A percentile compares a stretch with the other conserved stretches of the same genome.
phyloP scores from a whole-genome alignment of 192 early-diverging fungal species.

The Spinellus fusiger region DNA sequence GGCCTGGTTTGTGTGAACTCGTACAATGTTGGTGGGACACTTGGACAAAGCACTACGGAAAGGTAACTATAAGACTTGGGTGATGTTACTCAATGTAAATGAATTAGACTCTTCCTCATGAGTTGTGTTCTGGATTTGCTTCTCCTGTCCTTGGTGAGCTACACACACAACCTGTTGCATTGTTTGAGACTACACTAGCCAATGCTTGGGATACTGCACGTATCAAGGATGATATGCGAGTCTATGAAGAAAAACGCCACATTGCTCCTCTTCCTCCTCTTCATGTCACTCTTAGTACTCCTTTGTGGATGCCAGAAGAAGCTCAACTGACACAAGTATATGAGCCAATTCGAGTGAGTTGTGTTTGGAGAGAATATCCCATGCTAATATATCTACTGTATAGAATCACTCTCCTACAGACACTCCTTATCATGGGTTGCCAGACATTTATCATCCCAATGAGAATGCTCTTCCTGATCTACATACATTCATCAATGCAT shows the following conservation, averaged over 20 bases:
- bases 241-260: neutral
- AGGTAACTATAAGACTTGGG: conserved; percentile 6
- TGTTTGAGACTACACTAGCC: neutral
- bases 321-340: neutral
- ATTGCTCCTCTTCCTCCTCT: conserved; percentile 7
- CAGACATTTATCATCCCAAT: neutral
- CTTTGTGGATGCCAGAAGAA: neutral
- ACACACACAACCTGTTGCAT: conserved; percentile 6
- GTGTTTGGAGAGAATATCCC: too few species aligned
- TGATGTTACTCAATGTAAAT: neutral
- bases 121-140: neutral
- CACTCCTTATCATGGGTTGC: neutral
- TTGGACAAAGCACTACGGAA: conserved; percentile 49
- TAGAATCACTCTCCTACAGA: neutral
- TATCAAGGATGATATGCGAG: neutral
- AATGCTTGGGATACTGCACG: conserved; percentile 12
- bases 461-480: conserved; percentile 9
- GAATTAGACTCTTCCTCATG: conserved; percentile 5
- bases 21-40: conserved; percentile 72
- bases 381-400: too few species aligned
- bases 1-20: conserved; percentile 48
- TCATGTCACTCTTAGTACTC: neutral
- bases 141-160: neutral
- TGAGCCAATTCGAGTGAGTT: too few species aligned
- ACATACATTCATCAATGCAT: conserved; percentile 15